A percentile compares a stretch with the other conserved stretches of the same genome.
Conservation (phyloP, 83 land plant genomes). For the Larix sibirica region DNA sequence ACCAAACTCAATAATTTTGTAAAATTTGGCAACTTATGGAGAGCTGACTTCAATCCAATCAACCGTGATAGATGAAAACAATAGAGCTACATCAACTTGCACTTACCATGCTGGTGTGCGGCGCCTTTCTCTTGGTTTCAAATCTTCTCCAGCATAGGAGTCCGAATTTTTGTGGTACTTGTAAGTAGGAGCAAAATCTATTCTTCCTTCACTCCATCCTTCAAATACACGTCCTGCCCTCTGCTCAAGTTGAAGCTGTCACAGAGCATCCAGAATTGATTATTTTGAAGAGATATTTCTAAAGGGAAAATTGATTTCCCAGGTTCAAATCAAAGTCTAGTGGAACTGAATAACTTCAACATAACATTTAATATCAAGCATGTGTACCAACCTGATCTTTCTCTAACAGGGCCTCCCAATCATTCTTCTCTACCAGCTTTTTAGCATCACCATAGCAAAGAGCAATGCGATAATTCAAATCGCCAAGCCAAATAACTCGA, state of each 20-base stretch:
- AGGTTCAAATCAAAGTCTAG: neutral
- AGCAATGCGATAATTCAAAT: constrained; percentile 86
- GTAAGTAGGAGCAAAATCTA: constrained; percentile 90
- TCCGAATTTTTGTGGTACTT: constrained; percentile 78
- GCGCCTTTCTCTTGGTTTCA: constrained; percentile 54
- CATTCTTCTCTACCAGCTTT: constrained; percentile 47
- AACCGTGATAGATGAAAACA: neutral
- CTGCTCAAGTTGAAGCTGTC: constrained; percentile 73
- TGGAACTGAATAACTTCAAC: neutral
- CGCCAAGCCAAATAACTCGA: constrained; percentile 94
- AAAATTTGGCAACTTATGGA: neutral
- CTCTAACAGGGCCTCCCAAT: constrained; percentile 78
- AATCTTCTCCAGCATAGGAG: constrained; percentile 47
- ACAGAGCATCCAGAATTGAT: neutral
- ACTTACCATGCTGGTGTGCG: constrained; percentile 32
- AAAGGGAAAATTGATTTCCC: neutral
- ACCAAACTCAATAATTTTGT: neutral
- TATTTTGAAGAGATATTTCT: neutral
- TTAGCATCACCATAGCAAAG: constrained; percentile 39
- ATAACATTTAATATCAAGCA: neutral
- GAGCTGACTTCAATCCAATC: neutral
- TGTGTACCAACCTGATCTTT: constrained; percentile 75
- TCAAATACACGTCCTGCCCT: constrained; percentile 76
- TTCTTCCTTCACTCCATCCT: constrained; percentile 94
- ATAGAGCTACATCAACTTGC: neutral